phyloP scores from a whole-genome alignment of 2,329 filamentous ascomycete genomes.

The Xylariaceae sp. region DNA sequence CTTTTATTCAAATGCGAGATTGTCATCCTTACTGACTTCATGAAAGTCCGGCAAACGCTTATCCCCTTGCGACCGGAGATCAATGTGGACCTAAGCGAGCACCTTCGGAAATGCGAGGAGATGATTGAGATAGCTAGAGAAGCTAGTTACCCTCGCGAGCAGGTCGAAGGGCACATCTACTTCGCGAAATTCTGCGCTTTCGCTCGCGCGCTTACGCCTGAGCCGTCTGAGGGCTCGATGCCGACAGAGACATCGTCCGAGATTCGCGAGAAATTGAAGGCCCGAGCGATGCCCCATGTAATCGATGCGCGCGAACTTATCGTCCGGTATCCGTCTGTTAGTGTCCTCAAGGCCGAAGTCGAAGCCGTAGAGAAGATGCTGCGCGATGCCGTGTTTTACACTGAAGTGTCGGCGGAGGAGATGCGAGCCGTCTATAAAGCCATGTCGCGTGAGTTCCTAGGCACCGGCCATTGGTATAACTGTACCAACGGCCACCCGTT shows the following conservation, averaged over 20 bases:
- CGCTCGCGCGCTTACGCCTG: constrained; percentile 29
- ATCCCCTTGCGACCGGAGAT: constrained; percentile 10
- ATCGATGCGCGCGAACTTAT: constrained; percentile 16
- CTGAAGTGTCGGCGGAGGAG: constrained; percentile 47
- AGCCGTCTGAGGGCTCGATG: not conserved
- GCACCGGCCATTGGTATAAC: constrained; percentile 60
- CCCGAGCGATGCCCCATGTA: constrained; percentile 16
- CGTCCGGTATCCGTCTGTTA: not conserved
- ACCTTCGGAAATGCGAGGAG: constrained; percentile 37
- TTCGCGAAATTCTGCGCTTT: constrained; percentile 46
- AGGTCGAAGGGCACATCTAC: constrained; percentile 49
- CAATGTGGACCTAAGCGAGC: constrained; percentile 29
- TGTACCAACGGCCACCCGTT: constrained; percentile 58
- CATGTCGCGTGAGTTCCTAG: constrained; percentile 47
- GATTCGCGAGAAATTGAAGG: constrained; percentile 8
- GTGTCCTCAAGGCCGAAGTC: constrained; percentile 41
- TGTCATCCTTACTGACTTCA: constrained; percentile 42
- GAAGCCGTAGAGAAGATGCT: constrained; percentile 45
- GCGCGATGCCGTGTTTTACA: constrained; percentile 42
- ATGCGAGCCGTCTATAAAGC: constrained; percentile 47
- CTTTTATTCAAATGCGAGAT: constrained; percentile 49
- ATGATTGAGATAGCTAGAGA: constrained; percentile 39
- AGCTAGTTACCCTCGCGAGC: constrained; percentile 38
- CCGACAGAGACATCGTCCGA: not conserved
- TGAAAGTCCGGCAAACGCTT: constrained; percentile 16